A percentile compares a stretch with the other conserved stretches of the same genome.
phyloP scores from a whole-genome alignment of 164 flowering plant species.

The Paratinospora sagittata region DNA sequence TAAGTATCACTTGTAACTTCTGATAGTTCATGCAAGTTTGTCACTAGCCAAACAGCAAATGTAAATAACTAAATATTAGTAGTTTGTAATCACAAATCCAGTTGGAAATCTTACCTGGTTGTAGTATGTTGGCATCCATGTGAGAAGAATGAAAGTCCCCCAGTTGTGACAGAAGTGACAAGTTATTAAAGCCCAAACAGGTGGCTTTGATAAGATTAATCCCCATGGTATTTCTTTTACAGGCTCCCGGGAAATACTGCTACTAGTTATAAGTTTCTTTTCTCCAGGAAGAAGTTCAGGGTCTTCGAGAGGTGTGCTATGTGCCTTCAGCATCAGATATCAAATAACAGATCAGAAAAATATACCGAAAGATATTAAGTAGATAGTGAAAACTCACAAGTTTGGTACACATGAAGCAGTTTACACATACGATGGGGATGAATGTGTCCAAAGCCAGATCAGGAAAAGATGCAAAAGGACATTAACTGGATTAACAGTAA shows the following conservation, averaged over 20 bases:
- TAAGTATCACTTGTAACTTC: not conserved
- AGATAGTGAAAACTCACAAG: not conserved
- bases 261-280: constrained; percentile 50
- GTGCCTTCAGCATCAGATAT: constrained; percentile 41
- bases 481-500: no score
- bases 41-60: not conserved
- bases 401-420: no score
- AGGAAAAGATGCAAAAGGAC: not conserved
- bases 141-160: constrained; percentile 96
- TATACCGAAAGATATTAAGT: not conserved
- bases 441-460: not conserved
- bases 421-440: no score
- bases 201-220: constrained; percentile 72
- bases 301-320: constrained; percentile 90
- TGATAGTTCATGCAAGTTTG: not conserved
- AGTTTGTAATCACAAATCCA: not conserved
- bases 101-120: constrained; percentile 51
- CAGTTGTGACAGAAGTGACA: constrained; percentile 97
- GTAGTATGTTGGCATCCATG: constrained; percentile 99
- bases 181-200: constrained; percentile 92
- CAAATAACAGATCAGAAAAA: not conserved
- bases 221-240: constrained; percentile 77
- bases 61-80: not conserved
- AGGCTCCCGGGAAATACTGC: constrained; percentile 51
- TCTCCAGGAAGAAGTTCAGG: constrained; percentile 69